Evolutionary conservation across 805 yeast species (phyloP), one percentile per base, ranked within the genome.

Genomic region (Spathaspora girioi): DNA sequence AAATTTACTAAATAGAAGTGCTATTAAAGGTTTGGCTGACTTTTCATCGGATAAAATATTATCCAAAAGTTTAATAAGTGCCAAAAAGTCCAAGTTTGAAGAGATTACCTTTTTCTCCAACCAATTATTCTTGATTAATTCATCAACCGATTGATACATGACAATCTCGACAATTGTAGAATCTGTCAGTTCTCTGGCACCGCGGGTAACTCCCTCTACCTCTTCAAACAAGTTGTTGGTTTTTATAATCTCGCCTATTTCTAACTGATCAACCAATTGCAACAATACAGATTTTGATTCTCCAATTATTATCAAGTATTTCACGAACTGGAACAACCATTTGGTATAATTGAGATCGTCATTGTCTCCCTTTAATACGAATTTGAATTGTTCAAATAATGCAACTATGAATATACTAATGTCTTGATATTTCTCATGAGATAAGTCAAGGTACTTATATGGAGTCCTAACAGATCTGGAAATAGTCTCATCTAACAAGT

Each of bases 401-500:
- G 63, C 68, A 45, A 72, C 63, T 2, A 68, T 54, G 47, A 74
- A 70, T 17, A 69, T 57, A 55, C 75, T 68, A 11, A 64, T 49
- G 50, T 68, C 70, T 5, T 57, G 48, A 46, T 63, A 70, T n/a
- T 55, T 54, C 10, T 57, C 38, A 50, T 69, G 73, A 2, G 73
- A 64, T 17, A 63, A 51, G 62, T 93, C 97, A 49, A 89, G 78
- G 59, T 91, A 93, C 62, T 88, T 90, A 69, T 87, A 94, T 0
- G 98, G 97, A 0, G 90, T 68, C 54, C 81, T 78, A 38, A 86
- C 78, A 54, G 85, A 77, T 55, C 97, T 78, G 1, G 89, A 75
- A 29, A 90, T 76, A 0, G 89, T 71, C 64, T 92, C 94, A 62
- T 93, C 97, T 6, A 93, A 55, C 29, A 89, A 64, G 10, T 70